Evolutionary conservation across 2,329 filamentous ascomycete species (phyloP).

Genomic region (Aspergillus novoparasiticus): DNA sequence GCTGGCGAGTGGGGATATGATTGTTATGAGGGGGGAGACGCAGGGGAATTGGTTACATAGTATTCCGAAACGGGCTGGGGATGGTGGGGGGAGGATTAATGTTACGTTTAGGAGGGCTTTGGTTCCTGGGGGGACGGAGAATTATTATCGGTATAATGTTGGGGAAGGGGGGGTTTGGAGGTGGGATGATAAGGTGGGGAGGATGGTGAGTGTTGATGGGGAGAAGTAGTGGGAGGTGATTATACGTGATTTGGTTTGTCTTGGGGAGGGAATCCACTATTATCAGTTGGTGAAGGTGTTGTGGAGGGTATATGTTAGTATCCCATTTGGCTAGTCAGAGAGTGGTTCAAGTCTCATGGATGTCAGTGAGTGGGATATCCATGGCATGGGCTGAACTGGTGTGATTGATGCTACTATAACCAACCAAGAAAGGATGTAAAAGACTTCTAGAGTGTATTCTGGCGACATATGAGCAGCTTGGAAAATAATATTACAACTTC

Average conservation of each 20-base stretch:
- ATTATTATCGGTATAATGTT: conserved; percentile 84
- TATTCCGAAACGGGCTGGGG: conserved; percentile 72
- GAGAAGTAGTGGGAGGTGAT: background rate
- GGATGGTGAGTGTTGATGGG: conserved; percentile 21
- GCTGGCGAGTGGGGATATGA: conserved; percentile 72
- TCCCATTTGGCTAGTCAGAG: too few species aligned
- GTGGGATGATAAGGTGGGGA: conserved; percentile 59
- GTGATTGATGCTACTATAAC: background rate
- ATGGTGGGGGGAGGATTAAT: conserved; percentile 67
- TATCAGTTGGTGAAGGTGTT: too few species aligned
- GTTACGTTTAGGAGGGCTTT: conserved; percentile 76
- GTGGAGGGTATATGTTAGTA: too few species aligned
- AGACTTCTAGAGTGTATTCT: background rate
- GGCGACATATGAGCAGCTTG: background rate
- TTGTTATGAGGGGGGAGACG: conserved; percentile 75
- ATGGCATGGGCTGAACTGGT: background rate
- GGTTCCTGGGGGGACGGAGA: conserved; percentile 72
- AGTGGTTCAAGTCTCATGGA: too few species aligned
- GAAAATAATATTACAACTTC: background rate
- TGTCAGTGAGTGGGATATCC: background rate
- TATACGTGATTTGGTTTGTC: too few species aligned
- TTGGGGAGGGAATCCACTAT: too few species aligned
- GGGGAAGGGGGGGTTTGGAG: conserved; percentile 68
- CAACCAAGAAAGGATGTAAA: background rate
- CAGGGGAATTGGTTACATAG: conserved; percentile 77